Evolutionary conservation across 2,329 filamentous ascomycete genomes (phyloP).

Genomic region (Macrophomina phaseolina): DNA sequence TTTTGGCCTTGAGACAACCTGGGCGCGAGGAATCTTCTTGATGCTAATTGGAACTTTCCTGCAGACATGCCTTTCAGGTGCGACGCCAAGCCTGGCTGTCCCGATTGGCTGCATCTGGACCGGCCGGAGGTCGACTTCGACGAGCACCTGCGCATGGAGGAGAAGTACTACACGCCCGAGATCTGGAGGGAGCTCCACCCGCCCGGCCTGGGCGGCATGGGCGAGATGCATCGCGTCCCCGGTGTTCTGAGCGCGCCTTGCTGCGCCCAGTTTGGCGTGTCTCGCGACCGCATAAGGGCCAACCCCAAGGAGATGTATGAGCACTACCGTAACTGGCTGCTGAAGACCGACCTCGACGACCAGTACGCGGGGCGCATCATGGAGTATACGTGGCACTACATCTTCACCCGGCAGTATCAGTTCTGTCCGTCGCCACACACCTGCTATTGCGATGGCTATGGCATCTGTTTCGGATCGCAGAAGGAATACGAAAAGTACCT

Average conservation of each 20-base stretch:
- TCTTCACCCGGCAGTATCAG: constrained; percentile 47
- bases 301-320: constrained; percentile 58
- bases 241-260: constrained; percentile 53
- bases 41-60: not conserved
- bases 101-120: constrained; percentile 61
- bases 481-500: constrained; percentile 41
- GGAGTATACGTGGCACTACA: constrained; percentile 50
- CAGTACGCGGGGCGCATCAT: constrained; percentile 46
- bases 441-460: constrained; percentile 69
- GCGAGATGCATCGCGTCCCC: constrained; percentile 34
- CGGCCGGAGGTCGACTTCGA: constrained; percentile 47
- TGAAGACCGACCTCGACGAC: constrained; percentile 45
- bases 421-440: constrained; percentile 47
- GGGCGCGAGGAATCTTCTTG: no score
- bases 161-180: constrained; percentile 41
- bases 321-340: constrained; percentile 60
- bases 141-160: constrained; percentile 47
- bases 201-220: constrained; percentile 29
- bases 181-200: constrained; percentile 51
- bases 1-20: not conserved
- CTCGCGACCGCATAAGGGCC: constrained; percentile 54
- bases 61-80: constrained; percentile 50
- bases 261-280: constrained; percentile 63
- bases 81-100: constrained; percentile 63
- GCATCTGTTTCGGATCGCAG: constrained; percentile 63